phyloP scores from a whole-genome alignment of 1,284 basidiomycete genomes.

The Leccinum variabile region DNA sequence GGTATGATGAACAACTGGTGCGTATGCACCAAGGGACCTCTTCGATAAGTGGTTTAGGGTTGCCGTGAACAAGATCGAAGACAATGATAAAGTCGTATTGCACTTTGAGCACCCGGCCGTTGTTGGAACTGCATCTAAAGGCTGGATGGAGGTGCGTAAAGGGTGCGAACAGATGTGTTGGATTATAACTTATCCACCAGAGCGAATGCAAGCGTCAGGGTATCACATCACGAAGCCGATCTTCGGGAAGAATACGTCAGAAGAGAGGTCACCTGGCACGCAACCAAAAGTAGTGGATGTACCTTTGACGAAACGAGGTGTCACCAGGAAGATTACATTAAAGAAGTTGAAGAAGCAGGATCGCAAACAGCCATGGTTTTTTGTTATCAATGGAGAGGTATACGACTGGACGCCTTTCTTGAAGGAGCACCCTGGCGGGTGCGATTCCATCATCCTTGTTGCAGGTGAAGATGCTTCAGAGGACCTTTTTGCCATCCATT shows the following conservation, averaged over 20 bases:
- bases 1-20: constrained; percentile 63
- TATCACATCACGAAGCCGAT: constrained; percentile 45
- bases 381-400: constrained; percentile 59
- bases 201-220: constrained; percentile 52
- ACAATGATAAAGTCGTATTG: constrained; percentile 33
- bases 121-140: constrained; percentile 50
- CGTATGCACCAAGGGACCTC: constrained; percentile 1
- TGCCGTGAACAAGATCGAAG: constrained; percentile 44
- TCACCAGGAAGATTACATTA: constrained; percentile 46
- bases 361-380: constrained; percentile 59
- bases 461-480: constrained; percentile 66
- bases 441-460: constrained; percentile 57
- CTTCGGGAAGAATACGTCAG: constrained; percentile 31
- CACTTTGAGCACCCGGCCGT: constrained; percentile 65
- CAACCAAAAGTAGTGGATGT: constrained; percentile 23
- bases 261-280: constrained; percentile 1
- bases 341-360: constrained; percentile 48
- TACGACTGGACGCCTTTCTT: constrained; percentile 58
- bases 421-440: constrained; percentile 63
- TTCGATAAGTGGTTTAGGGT: constrained; percentile 55
- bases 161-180: background rate
- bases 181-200: constrained; percentile 4
- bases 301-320: constrained; percentile 41
- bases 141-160: constrained; percentile 57
- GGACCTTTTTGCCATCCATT: constrained; percentile 62